Evolutionary conservation across 2,329 filamentous ascomycete species (phyloP).

Genomic region (Penicillium sp.): DNA sequence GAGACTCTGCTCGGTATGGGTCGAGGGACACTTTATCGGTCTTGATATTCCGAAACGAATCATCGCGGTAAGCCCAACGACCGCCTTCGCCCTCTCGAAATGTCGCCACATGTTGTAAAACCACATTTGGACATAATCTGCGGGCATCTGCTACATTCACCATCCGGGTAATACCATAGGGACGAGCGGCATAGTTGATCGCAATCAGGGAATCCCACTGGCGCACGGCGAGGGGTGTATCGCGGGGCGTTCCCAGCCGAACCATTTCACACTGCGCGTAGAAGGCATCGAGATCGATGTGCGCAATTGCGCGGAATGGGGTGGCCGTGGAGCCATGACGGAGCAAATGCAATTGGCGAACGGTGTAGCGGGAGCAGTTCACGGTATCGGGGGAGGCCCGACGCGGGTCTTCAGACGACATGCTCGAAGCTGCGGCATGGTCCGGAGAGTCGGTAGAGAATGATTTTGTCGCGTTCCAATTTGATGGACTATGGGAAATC

Average conservation of each 20-base stretch:
- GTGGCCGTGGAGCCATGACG: slow-evolving; percentile 63
- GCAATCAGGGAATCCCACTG: slow-evolving; percentile 96
- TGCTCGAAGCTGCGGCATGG: slow-evolving; percentile 18
- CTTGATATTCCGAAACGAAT: slow-evolving; percentile 70
- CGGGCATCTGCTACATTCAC: slow-evolving; percentile 74
- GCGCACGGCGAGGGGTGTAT: slow-evolving; percentile 82
- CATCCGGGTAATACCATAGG: slow-evolving; percentile 72
- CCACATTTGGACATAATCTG: slow-evolving; percentile 76
- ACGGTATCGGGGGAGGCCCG: slow-evolving; percentile 22
- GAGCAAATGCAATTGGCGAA: slow-evolving; percentile 72
- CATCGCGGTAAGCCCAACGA: slow-evolving; percentile 83
- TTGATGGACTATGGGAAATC: background rate
- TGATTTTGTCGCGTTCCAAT: background rate
- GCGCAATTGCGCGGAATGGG: slow-evolving; percentile 79
- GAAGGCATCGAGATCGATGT: slow-evolving; percentile 95
- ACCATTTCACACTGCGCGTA: slow-evolving; percentile 97
- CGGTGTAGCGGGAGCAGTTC: slow-evolving; percentile 68
- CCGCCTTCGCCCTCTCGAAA: slow-evolving; percentile 82
- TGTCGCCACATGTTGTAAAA: slow-evolving; percentile 88
- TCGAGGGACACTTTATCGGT: slow-evolving; percentile 93
- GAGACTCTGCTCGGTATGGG: slow-evolving; percentile 78
- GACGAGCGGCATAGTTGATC: slow-evolving; percentile 87
- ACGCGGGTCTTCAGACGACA: slow-evolving; percentile 50
- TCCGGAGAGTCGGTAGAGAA: slow-evolving; percentile 7
- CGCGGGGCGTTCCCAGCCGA: slow-evolving; percentile 65